Evolutionary conservation across 176 grass and related monocot species (phyloP).

Genomic region (Eleusine indica): DNA sequence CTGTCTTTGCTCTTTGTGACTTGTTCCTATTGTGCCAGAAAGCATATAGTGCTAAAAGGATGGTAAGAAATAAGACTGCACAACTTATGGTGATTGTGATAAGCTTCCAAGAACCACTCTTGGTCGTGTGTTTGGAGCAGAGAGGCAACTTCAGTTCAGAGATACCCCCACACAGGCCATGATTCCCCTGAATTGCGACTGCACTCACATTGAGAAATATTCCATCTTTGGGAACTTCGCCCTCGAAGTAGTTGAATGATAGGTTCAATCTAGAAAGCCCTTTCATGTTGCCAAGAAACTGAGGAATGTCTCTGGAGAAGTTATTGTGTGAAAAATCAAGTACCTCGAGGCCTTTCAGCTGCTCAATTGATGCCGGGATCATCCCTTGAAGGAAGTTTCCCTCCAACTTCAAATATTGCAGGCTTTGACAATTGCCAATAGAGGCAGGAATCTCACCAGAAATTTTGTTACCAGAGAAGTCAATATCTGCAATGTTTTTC

Average conservation of each 20-base stretch:
- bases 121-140: slow-evolving; percentile 3
- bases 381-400: slow-evolving; percentile 43
- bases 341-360: slow-evolving; percentile 36
- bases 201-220: slow-evolving; percentile 44
- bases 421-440: slow-evolving; percentile 37
- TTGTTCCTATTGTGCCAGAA: not conserved
- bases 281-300: slow-evolving; percentile 29
- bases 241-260: slow-evolving; percentile 62
- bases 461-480: slow-evolving; percentile 46
- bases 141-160: slow-evolving; percentile 17
- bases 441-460: slow-evolving; percentile 54
- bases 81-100: not conserved
- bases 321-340: slow-evolving; percentile 46
- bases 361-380: slow-evolving; percentile 32
- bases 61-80: not conserved
- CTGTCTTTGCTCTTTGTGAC: not conserved
- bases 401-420: slow-evolving; percentile 35
- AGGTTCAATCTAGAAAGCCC: slow-evolving; percentile 40
- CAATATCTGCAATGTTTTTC: slow-evolving; percentile 17
- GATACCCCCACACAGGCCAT: slow-evolving; percentile 37
- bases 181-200: slow-evolving; percentile 15
- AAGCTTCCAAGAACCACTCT: not conserved
- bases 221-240: slow-evolving; percentile 43
- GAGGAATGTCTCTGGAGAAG: slow-evolving; percentile 44
- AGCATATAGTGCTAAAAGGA: not conserved